Evolutionary conservation across 495 filamentous ascomycete genomes (phyloP).

Genomic region (Jackrogersella multiformis): DNA sequence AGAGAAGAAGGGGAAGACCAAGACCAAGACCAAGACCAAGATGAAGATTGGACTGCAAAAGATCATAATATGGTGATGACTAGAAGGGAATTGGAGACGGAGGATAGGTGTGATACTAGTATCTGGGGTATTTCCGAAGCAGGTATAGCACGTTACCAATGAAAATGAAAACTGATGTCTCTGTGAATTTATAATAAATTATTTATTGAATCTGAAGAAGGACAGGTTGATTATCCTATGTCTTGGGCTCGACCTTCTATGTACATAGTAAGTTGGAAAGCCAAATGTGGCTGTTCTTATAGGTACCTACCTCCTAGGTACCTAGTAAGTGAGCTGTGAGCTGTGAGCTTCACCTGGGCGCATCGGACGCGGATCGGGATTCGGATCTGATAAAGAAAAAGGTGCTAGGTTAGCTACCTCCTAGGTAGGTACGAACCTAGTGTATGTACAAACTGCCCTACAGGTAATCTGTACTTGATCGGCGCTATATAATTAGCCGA

Average conservation of each 20-base stretch:
- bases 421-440: no score
- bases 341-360: no score
- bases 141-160: conserved; percentile 13
- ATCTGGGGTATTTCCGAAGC: conserved; percentile 25
- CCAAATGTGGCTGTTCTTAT: no score
- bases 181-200: neutral
- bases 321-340: no score
- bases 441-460: no score
- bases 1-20: no score
- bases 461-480: neutral
- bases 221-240: no score
- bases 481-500: conserved; percentile 19
- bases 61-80: neutral
- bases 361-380: no score
- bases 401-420: neutral
- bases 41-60: neutral
- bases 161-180: neutral
- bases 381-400: conserved; percentile 24
- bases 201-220: neutral
- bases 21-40: neutral
- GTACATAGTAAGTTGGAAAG: no score
- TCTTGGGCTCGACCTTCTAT: no score
- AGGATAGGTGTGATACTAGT: conserved; percentile 19
- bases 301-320: no score
- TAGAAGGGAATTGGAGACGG: neutral